Evolutionary conservation across 1,284 basidiomycete genomes (phyloP).

Genomic region (Trametes sp.): DNA sequence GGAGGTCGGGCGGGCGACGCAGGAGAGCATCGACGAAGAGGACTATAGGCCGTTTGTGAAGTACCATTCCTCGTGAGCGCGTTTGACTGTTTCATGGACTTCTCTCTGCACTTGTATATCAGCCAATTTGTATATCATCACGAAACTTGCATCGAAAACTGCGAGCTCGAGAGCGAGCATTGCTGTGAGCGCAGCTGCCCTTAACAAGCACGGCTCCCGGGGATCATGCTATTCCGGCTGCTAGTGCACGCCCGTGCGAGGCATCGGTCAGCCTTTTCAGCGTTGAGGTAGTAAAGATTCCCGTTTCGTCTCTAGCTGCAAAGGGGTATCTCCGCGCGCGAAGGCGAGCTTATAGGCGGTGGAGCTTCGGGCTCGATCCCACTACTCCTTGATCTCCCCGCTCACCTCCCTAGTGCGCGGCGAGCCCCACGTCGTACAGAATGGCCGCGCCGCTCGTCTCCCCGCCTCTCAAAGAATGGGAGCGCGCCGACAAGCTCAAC

Average conservation of each 20-base stretch:
- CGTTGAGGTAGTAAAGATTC: too few species aligned
- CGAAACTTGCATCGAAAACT: too few species aligned
- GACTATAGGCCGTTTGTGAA: slow-evolving; percentile 28
- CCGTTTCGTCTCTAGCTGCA: too few species aligned
- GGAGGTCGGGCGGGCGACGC: slow-evolving; percentile 30
- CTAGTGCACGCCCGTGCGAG: too few species aligned
- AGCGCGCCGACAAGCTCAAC: slow-evolving; percentile 26
- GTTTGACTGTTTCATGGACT: not conserved
- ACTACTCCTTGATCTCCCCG: not conserved
- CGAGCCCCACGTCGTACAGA: too few species aligned
- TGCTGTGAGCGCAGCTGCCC: too few species aligned
- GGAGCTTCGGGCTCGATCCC: not conserved
- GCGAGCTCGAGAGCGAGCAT: too few species aligned
- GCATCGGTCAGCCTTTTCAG: too few species aligned
- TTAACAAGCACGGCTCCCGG: not conserved
- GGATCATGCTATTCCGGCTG: too few species aligned
- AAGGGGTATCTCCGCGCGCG: too few species aligned
- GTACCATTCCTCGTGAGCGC: slow-evolving; percentile 23
- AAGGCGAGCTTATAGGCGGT: not conserved
- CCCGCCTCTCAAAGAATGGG: slow-evolving; percentile 20
- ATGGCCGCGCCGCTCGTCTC: not conserved
- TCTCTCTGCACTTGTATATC: slow-evolving; percentile 4
- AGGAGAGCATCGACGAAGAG: slow-evolving; percentile 32
- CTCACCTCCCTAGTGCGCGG: too few species aligned
- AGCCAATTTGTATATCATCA: not conserved